A percentile compares a stretch with the other conserved stretches of the same genome.
These are phyloP conservation scores for Styphnolobium japonicum DNA, from an alignment of 306 rosid species.

Conservation along the genomic window DNA sequence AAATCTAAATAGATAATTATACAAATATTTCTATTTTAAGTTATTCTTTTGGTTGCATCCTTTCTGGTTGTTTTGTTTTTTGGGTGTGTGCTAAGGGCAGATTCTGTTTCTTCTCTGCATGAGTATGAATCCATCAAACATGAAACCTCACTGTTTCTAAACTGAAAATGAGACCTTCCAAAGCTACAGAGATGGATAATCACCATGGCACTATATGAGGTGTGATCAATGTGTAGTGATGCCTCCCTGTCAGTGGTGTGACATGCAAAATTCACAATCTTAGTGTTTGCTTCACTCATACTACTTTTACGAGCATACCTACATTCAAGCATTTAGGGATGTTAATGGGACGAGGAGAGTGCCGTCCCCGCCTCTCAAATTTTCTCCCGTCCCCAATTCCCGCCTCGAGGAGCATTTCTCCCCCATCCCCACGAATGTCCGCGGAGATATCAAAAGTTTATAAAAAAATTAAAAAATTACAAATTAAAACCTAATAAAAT, in stretches of 20 bases:
- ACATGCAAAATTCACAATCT: conserved; percentile 26
- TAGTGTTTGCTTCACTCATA: conserved; percentile 20
- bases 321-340: too few relatives aligned
- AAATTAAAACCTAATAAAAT: too few relatives aligned
- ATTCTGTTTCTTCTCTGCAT: conserved; percentile 18
- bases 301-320: background rate
- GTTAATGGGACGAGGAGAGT: too few relatives aligned
- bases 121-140: background rate
- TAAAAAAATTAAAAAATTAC: too few relatives aligned
- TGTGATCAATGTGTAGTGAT: background rate
- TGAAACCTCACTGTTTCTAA: background rate
- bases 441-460: too few relatives aligned
- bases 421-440: too few relatives aligned
- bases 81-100: background rate
- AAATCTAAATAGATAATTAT: conserved; percentile 27
- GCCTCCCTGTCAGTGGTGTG: conserved; percentile 29
- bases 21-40: conserved; percentile 1
- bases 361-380: too few relatives aligned
- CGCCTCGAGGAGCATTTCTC: too few relatives aligned
- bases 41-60: background rate
- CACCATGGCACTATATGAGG: background rate
- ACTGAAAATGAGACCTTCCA: conserved; percentile 10
- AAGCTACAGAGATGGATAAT: background rate
- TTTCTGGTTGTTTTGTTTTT: conserved; percentile 1
- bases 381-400: too few relatives aligned